These are phyloP conservation scores for Aquilaria agallochum DNA, from an alignment of 441 rosid genomes.

Conservation along the genomic window DNA sequence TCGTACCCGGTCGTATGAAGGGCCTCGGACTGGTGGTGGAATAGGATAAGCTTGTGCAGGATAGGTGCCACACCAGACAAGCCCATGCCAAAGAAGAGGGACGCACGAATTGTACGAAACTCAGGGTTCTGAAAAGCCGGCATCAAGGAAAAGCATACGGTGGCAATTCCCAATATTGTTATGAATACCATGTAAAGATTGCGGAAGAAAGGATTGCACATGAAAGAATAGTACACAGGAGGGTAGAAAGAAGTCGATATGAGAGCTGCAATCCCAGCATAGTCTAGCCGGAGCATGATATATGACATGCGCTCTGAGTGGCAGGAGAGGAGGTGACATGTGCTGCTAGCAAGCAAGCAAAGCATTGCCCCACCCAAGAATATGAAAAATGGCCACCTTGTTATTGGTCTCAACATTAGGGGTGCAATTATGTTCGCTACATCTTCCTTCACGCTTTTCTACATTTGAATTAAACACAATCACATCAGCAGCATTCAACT, in stretches of 20 bases:
- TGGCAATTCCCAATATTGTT: constrained; percentile 58
- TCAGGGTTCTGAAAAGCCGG: constrained; percentile 71
- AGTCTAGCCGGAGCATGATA: constrained; percentile 83
- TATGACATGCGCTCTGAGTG: constrained; percentile 70
- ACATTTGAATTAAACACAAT: constrained; percentile 5
- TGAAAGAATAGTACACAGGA: constrained; percentile 77
- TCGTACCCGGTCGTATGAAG: constrained; percentile 75
- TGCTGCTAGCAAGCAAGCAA: constrained; percentile 69
- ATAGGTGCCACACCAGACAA: constrained; percentile 65
- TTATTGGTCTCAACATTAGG: constrained; percentile 50
- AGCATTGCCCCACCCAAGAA: constrained; percentile 88
- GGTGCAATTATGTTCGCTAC: constrained; percentile 64
- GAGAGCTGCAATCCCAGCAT: constrained; percentile 79
- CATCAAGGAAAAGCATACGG: constrained; percentile 53
- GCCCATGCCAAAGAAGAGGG: constrained; percentile 75
- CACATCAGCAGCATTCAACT: constrained; percentile 1
- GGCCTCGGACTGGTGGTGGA: constrained; percentile 76
- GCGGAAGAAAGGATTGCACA: constrained; percentile 81
- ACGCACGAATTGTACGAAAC: constrained; percentile 54
- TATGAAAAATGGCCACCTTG: constrained; percentile 70
- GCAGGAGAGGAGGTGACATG: constrained; percentile 80
- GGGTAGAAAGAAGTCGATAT: constrained; percentile 84
- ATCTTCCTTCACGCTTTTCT: constrained; percentile 59
- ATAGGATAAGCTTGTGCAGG: constrained; percentile 64
- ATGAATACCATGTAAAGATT: constrained; percentile 74